A percentile compares a stretch with the other conserved stretches of the same genome.
Evolutionary conservation across 2,329 filamentous ascomycete species (phyloP).

Genomic region (Pyrenochaeta sp.): DNA sequence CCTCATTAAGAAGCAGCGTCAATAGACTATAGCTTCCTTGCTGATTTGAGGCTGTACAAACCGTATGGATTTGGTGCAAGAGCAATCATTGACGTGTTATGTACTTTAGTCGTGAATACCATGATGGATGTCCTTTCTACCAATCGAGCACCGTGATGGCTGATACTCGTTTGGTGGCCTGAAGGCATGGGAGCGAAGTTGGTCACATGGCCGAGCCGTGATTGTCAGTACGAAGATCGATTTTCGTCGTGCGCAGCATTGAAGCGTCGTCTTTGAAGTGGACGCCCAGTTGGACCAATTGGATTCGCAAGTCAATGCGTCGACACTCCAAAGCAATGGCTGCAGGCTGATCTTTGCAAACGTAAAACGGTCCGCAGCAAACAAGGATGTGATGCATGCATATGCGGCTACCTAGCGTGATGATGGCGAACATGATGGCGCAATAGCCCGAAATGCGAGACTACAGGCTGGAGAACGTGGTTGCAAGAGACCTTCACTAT

Average conservation of each 20-base stretch:
- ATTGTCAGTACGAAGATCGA: background rate
- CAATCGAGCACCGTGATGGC: conserved; percentile 37
- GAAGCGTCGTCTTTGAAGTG: background rate
- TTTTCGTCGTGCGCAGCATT: conserved; percentile 4
- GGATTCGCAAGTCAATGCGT: conserved; percentile 1
- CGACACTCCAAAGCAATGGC: background rate
- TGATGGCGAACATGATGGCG: conserved; percentile 5
- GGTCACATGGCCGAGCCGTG: background rate
- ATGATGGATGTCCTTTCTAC: conserved; percentile 30
- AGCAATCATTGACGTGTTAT: conserved; percentile 7
- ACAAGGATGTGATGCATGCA: background rate
- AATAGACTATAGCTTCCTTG: background rate
- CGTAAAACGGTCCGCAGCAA: background rate
- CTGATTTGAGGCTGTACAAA: background rate
- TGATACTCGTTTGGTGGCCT: conserved; percentile 5
- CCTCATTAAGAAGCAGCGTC: conserved; percentile 3
- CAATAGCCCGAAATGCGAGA: background rate
- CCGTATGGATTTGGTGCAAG: background rate
- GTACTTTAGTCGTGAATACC: conserved; percentile 29
- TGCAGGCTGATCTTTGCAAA: background rate
- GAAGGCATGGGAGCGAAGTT: background rate
- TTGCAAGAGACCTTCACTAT: no score
- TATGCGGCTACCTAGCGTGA: conserved; percentile 1
- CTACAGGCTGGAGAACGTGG: background rate
- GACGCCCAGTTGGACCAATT: background rate